These are phyloP conservation scores for Laguncularia racemosa DNA, from an alignment of 345 rosid genomes.

Conservation along the genomic window DNA sequence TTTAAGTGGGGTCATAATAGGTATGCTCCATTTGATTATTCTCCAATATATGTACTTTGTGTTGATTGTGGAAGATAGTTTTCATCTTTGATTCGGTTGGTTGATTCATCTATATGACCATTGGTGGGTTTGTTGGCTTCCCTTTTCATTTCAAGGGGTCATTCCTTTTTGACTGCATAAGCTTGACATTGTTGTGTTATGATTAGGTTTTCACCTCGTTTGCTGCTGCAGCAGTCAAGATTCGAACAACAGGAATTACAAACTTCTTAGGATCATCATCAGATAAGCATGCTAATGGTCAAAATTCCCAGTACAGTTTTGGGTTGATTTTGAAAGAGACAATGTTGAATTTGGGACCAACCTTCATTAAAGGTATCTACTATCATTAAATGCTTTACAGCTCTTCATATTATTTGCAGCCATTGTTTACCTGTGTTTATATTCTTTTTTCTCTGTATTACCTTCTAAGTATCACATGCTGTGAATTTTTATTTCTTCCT, in stretches of 20 bases:
- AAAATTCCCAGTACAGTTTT: slow-evolving; percentile 47
- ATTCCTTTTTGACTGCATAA: too few species aligned
- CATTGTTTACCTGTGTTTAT: background rate
- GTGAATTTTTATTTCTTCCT: slow-evolving; percentile 24
- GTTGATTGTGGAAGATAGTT: too few species aligned
- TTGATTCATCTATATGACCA: background rate
- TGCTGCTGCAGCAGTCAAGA: slow-evolving; percentile 58
- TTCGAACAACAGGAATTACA: slow-evolving; percentile 39
- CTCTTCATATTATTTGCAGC: slow-evolving; percentile 2
- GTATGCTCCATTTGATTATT: too few species aligned
- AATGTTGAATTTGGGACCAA: slow-evolving; percentile 82
- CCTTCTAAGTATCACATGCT: slow-evolving; percentile 14
- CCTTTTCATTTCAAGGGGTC: too few species aligned
- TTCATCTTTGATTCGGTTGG: background rate
- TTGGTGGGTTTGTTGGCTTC: too few species aligned
- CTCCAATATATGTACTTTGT: too few species aligned
- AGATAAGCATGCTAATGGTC: slow-evolving; percentile 27
- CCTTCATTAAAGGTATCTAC: slow-evolving; percentile 82
- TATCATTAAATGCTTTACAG: slow-evolving; percentile 12
- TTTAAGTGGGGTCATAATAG: too few species aligned
- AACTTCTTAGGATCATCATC: slow-evolving; percentile 23
- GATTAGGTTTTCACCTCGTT: slow-evolving; percentile 52
- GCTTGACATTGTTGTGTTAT: too few species aligned
- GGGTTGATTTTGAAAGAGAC: slow-evolving; percentile 83
- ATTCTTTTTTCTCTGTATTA: background rate